Percentiles rank a stretch among this genome's conserved stretches.
Conservation (phyloP, 176 grass and related monocot genomes). For the Rhynchospora pubera region DNA sequence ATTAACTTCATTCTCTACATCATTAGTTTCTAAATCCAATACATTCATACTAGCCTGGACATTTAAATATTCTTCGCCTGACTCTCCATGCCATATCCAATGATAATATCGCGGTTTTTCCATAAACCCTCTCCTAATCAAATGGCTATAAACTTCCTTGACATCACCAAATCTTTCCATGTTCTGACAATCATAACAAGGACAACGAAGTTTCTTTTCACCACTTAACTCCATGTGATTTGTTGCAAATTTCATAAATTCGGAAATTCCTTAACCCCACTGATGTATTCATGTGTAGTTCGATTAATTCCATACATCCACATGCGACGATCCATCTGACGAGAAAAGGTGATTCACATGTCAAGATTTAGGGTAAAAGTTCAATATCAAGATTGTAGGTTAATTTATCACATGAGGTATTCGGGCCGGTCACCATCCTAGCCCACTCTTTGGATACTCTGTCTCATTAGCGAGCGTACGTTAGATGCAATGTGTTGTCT, state of each 20-base stretch:
- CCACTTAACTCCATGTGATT: neutral
- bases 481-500: no score
- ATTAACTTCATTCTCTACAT: no score
- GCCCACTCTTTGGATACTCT: no score
- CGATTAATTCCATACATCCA: neutral
- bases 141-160: neutral
- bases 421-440: no score
- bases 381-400: no score
- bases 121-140: neutral
- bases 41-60: neutral
- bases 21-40: neutral
- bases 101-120: neutral
- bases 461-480: no score
- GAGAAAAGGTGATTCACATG: neutral
- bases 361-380: neutral
- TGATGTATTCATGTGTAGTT: neutral
- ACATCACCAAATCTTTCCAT: neutral
- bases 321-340: neutral
- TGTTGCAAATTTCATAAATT: neutral
- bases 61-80: neutral
- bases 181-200: slow-evolving; percentile 7
- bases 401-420: no score
- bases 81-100: neutral
- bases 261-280: neutral
- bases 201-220: neutral